A percentile compares a stretch with the other conserved stretches of the same genome.
Conservation (phyloP, 331 rosid genomes). For the Rhamnella rubrinervis region DNA sequence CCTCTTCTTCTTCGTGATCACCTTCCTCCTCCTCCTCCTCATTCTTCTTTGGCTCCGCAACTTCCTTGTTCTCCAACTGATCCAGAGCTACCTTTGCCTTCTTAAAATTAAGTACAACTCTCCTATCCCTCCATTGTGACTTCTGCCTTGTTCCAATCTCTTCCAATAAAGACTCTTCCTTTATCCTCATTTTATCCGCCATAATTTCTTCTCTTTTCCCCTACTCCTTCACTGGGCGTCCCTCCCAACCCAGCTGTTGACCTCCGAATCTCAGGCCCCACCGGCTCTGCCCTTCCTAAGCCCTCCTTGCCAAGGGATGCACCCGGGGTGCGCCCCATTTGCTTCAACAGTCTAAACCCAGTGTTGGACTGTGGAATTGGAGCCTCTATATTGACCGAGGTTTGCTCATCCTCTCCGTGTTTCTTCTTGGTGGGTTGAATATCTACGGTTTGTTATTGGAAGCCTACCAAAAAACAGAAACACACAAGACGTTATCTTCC, state of each 20-base stretch:
- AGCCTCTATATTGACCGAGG: conserved; percentile 72
- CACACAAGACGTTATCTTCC: not conserved
- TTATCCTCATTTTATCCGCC: conserved; percentile 43
- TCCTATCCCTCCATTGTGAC: conserved; percentile 71
- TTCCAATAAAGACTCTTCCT: conserved; percentile 57
- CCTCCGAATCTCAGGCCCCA: conserved; percentile 74
- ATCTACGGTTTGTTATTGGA: conserved; percentile 32
- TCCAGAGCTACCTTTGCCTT: conserved; percentile 88
- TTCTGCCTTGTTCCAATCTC: conserved; percentile 85
- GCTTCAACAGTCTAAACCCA: conserved; percentile 84
- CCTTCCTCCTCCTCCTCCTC: conserved; percentile 62
- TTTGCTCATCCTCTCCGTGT: conserved; percentile 70
- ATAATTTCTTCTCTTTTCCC: conserved; percentile 54
- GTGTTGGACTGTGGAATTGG: conserved; percentile 91
- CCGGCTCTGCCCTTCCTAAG: conserved; percentile 74
- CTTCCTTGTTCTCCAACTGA: conserved; percentile 80
- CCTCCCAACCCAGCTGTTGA: conserved; percentile 86
- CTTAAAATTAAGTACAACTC: conserved; percentile 52
- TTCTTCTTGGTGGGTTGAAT: conserved; percentile 52
- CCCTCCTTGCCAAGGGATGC: conserved; percentile 79
- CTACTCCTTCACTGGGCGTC: conserved; percentile 69
- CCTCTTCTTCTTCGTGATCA: conserved; percentile 54
- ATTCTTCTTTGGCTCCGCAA: conserved; percentile 53
- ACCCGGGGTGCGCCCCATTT: conserved; percentile 91
- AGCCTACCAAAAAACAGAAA: conserved; percentile 36